A percentile compares a stretch with the other conserved stretches of the same genome.
phyloP scores from a whole-genome alignment of 164 flowering plant species.

The Euptelea pleiosperma region DNA sequence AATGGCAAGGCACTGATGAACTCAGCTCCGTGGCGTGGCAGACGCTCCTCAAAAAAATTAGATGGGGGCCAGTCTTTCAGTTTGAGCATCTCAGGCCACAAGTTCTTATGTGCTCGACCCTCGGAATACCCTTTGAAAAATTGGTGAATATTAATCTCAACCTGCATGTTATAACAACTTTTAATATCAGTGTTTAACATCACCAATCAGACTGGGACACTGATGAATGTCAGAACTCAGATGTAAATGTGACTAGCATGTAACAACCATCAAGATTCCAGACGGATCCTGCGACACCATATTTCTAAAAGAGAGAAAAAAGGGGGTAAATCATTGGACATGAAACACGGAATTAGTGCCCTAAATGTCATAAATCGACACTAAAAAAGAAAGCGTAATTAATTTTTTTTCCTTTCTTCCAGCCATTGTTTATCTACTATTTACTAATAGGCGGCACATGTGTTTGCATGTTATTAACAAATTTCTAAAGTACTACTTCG shows the following conservation, averaged over 20 bases:
- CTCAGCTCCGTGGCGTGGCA: conserved; percentile 60
- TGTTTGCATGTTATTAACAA: too few species aligned
- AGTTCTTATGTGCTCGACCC: conserved; percentile 16
- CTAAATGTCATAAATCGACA: too few species aligned
- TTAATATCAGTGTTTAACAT: background rate
- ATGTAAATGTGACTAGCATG: background rate
- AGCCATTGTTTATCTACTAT: too few species aligned
- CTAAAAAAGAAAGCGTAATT: too few species aligned
- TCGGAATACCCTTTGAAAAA: conserved; percentile 53
- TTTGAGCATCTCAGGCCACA: conserved; percentile 55
- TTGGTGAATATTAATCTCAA: conserved; percentile 34
- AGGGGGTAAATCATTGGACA: too few species aligned
- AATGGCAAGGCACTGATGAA: conserved; percentile 52
- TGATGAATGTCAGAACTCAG: background rate
- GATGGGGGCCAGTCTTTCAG: conserved; percentile 80
- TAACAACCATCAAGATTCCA: background rate
- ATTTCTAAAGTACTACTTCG: too few species aligned
- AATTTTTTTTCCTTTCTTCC: too few species aligned
- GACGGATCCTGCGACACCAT: background rate
- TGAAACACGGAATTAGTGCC: too few species aligned
- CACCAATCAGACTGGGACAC: background rate
- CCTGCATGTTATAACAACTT: conserved; percentile 27
- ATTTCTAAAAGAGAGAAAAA: too few species aligned
- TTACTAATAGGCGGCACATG: too few species aligned
- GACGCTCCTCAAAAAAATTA: conserved; percentile 34